phyloP scores from a whole-genome alignment of 176 grass and related monocot genomes.

The Raddia guianensis region DNA sequence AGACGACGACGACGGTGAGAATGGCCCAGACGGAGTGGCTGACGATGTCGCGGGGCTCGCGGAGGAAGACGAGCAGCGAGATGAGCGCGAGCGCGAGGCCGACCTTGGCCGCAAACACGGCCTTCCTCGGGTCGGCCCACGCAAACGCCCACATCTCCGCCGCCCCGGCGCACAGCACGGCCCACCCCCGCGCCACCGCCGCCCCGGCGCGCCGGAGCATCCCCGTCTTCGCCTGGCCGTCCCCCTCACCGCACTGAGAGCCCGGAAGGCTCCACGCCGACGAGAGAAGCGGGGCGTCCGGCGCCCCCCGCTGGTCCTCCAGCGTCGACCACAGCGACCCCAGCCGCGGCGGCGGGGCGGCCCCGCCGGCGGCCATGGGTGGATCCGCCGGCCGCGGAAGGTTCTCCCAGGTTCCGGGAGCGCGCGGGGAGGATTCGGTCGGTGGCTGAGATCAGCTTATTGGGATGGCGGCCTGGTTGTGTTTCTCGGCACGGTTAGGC shows the following conservation, averaged over 20 bases:
- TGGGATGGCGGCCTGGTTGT: background rate
- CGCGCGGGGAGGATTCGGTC: background rate
- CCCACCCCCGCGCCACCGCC: conserved; percentile 24
- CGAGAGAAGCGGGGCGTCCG: conserved; percentile 44
- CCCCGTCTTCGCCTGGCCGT: conserved; percentile 21
- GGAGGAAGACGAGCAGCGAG: conserved; percentile 79
- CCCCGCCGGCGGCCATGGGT: conserved; percentile 1
- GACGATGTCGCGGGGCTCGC: conserved; percentile 65
- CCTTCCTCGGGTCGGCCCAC: conserved; percentile 67
- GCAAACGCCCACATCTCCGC: conserved; percentile 60
- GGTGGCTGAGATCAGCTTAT: too few relatives aligned
- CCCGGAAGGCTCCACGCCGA: conserved; percentile 42
- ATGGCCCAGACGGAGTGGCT: conserved; percentile 96
- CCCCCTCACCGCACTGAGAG: background rate
- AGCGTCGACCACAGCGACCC: conserved; percentile 56
- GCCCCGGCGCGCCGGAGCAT: conserved; percentile 21
- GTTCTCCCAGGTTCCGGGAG: background rate
- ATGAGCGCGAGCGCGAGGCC: conserved; percentile 67
- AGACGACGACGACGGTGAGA: conserved; percentile 91
- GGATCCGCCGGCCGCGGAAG: background rate
- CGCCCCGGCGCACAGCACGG: background rate
- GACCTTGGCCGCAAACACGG: conserved; percentile 74
- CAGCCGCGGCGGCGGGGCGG: conserved; percentile 14
- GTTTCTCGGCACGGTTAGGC: background rate
- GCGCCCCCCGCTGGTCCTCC: conserved; percentile 49